Percentiles rank a stretch among this genome's conserved stretches.
Evolutionary conservation across 345 rosid species (phyloP).

Genomic region (Odontarrhena argentea): DNA sequence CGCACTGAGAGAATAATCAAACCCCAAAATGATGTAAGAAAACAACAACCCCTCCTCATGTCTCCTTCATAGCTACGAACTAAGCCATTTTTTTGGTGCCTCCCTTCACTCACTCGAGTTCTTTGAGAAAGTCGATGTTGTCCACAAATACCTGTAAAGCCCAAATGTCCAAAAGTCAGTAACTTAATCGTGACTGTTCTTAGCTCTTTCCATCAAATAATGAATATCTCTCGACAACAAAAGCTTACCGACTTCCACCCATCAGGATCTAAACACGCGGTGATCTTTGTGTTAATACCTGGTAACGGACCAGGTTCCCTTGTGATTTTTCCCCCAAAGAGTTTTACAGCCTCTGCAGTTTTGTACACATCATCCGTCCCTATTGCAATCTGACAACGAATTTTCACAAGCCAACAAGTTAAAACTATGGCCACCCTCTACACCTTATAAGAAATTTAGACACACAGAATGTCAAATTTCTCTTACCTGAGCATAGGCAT

Average conservation of each 20-base stretch:
- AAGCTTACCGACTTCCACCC: conserved; percentile 94
- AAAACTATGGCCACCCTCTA: not conserved
- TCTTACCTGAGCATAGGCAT: conserved; percentile 87
- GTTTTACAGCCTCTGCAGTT: conserved; percentile 87
- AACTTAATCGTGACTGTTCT: conserved; percentile 1
- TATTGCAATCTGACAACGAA: conserved; percentile 65
- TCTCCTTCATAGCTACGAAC: conserved; percentile 17
- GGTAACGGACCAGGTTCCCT: conserved; percentile 97
- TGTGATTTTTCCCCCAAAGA: conserved; percentile 83
- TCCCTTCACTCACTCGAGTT: conserved; percentile 64
- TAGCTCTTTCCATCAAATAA: conserved; percentile 13
- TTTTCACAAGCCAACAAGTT: conserved; percentile 1
- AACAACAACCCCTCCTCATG: conserved; percentile 10
- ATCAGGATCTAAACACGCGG: conserved; percentile 96
- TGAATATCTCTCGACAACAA: conserved; percentile 21
- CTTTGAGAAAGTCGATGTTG: conserved; percentile 84
- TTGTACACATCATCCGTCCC: conserved; percentile 96
- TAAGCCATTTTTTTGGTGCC: conserved; percentile 26
- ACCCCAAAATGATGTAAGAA: conserved; percentile 30
- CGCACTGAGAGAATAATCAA: conserved; percentile 13
- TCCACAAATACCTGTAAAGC: conserved; percentile 80
- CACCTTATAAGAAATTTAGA: not conserved
- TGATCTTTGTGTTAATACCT: conserved; percentile 91
- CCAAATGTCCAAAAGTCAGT: conserved; percentile 11
- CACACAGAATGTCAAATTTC: not conserved